phyloP scores from a whole-genome alignment of 2,329 filamentous ascomycete genomes.

The Neopestalotiopsis rosae region DNA sequence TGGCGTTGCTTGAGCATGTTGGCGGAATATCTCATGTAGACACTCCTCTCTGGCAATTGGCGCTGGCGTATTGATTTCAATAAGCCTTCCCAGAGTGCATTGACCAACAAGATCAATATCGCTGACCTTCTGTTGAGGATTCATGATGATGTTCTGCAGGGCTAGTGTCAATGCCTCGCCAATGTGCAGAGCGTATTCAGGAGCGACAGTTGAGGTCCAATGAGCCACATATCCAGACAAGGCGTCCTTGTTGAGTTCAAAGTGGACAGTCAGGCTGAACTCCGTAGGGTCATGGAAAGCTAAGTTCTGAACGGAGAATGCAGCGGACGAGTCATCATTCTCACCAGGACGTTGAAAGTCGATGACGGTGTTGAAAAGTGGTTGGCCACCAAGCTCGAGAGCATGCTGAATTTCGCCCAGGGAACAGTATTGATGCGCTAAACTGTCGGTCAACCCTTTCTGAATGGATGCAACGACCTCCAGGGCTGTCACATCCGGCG shows the following conservation, averaged over 20 bases:
- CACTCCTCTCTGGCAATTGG: conserved; percentile 16
- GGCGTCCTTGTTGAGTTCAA: conserved; percentile 11
- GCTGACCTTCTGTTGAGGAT: conserved; percentile 17
- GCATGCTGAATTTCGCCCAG: conserved; percentile 18
- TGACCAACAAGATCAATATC: conserved; percentile 15
- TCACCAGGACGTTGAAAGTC: conserved; percentile 17
- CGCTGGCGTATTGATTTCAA: conserved; percentile 17
- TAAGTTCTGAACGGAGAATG: conserved; percentile 3
- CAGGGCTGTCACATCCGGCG: neutral
- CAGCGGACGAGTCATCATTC: neutral
- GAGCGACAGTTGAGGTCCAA: conserved; percentile 14
- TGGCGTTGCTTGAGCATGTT: conserved; percentile 7
- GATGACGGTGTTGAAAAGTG: conserved; percentile 18
- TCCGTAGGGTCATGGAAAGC: conserved; percentile 20
- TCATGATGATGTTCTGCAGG: conserved; percentile 8
- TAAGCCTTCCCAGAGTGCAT: conserved; percentile 1
- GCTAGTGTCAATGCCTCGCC: conserved; percentile 14
- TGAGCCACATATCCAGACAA: conserved; percentile 18
- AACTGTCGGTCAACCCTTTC: conserved; percentile 7
- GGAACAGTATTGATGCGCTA: conserved; percentile 13
- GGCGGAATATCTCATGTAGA: conserved; percentile 19
- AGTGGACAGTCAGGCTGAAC: conserved; percentile 19
- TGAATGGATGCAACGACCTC: conserved; percentile 8
- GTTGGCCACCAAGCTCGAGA: conserved; percentile 19
- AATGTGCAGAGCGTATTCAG: conserved; percentile 13